Percentiles rank a stretch among this genome's conserved stretches.
Evolutionary conservation across 805 yeast species (phyloP).

Genomic region (Hanseniaspora taiwanica): DNA sequence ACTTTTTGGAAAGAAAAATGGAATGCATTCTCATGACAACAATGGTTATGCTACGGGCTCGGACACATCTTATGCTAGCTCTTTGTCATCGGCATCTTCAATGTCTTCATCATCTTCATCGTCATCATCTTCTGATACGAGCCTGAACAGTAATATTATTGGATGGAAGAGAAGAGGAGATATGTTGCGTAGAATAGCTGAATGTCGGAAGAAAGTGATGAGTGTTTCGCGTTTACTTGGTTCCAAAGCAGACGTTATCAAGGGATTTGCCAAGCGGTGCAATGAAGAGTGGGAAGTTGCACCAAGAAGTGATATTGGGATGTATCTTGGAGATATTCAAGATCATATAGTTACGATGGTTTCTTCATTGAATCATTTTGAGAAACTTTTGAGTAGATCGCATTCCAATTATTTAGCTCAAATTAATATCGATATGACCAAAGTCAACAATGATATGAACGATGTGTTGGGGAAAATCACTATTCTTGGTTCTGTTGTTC

Average conservation of each 20-base stretch:
- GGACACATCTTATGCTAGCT: too few relatives aligned
- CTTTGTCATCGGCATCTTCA: not conserved
- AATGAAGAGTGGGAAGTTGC: constrained; percentile 73
- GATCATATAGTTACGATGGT: constrained; percentile 98
- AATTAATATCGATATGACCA: constrained; percentile 94
- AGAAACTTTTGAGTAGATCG: constrained; percentile 83
- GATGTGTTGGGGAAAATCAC: constrained; percentile 92
- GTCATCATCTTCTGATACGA: constrained; percentile 12
- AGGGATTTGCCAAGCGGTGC: constrained; percentile 86
- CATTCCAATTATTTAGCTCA: constrained; percentile 95
- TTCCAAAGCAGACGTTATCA: constrained; percentile 93
- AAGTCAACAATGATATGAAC: constrained; percentile 91
- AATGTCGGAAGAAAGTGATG: constrained; percentile 90
- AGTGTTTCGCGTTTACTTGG: constrained; percentile 72
- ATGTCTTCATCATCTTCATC: constrained; percentile 3
- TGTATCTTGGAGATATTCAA: constrained; percentile 94
- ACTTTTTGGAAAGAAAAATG: not conserved
- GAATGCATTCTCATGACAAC: too few relatives aligned
- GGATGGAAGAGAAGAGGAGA: constrained; percentile 91
- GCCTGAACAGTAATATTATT: constrained; percentile 29
- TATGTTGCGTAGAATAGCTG: constrained; percentile 90
- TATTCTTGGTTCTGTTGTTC: constrained; percentile 83
- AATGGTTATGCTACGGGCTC: too few relatives aligned
- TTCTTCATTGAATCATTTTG: constrained; percentile 87
- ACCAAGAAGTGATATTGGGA: constrained; percentile 75